Conservation (phyloP, 2,329 filamentous ascomycete genomes). For the Pseudogymnoascus sp. region DNA sequence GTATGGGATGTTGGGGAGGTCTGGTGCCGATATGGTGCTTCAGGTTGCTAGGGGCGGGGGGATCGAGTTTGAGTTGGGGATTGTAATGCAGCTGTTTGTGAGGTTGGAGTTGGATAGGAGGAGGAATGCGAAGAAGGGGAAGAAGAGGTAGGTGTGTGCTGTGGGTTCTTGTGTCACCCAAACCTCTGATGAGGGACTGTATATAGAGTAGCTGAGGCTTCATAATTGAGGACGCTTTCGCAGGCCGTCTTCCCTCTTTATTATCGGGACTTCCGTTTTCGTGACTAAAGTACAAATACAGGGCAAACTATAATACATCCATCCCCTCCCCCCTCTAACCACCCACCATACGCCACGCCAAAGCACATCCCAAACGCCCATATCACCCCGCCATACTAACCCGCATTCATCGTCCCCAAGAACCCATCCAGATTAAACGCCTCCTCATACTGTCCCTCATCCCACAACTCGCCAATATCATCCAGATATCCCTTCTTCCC, state of each 20-base stretch:
- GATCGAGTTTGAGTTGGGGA: neutral
- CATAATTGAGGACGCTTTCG: neutral
- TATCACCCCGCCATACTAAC: neutral
- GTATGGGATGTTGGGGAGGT: neutral
- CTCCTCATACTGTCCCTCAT: constrained; percentile 95
- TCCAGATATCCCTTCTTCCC: constrained; percentile 96
- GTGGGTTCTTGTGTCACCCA: neutral
- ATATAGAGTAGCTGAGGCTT: neutral
- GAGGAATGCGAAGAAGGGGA: neutral
- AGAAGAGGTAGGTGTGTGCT: neutral
- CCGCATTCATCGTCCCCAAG: constrained; percentile 75
- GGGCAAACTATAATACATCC: neutral
- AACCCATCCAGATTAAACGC: constrained; percentile 95
- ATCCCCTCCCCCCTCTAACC: neutral
- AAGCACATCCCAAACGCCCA: neutral
- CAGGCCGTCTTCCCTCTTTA: neutral
- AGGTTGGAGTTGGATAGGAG: neutral
- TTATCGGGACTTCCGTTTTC: neutral
- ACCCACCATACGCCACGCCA: neutral
- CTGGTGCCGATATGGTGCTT: neutral
- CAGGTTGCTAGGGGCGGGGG: neutral
- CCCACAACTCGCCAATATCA: constrained; percentile 92
- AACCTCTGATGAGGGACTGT: neutral
- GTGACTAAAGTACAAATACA: constrained; percentile 5
- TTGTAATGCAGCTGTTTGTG: neutral